Conservation (phyloP, 208 protist species). For the Angomonas desouzai region DNA sequence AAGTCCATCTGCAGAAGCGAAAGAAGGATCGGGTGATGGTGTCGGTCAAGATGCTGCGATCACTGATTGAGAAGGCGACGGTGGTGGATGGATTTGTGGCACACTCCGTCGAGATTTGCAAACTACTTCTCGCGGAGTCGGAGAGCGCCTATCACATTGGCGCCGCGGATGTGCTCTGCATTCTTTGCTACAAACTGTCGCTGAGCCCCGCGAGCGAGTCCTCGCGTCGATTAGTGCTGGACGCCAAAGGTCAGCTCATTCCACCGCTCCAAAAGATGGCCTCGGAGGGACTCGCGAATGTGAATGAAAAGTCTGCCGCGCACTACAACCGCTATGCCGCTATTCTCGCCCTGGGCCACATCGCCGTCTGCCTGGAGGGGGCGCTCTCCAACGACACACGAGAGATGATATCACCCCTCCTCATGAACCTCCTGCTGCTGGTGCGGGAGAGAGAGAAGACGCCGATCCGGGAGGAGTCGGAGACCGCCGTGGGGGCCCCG, state of each 20-base stretch:
- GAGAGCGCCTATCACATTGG: constrained; percentile 48
- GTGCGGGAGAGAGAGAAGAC: constrained; percentile 25
- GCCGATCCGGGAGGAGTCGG: constrained; percentile 20
- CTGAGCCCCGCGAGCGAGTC: constrained; percentile 40
- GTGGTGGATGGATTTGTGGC: constrained; percentile 70
- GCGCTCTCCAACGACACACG: constrained; percentile 32
- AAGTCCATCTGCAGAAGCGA: constrained; percentile 24
- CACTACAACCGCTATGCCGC: constrained; percentile 53
- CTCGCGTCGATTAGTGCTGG: constrained; percentile 50
- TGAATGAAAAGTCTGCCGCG: constrained; percentile 19
- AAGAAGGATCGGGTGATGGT: constrained; percentile 62
- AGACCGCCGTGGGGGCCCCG: constrained; percentile 16
- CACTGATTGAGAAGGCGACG: constrained; percentile 48
- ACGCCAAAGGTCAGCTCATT: constrained; percentile 55
- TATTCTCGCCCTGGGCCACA: constrained; percentile 47
- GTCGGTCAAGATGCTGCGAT: constrained; percentile 50
- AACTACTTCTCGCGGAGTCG: constrained; percentile 33
- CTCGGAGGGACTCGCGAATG: constrained; percentile 19
- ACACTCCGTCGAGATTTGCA: constrained; percentile 56
- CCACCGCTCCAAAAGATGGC: constrained; percentile 65
- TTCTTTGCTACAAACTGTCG: constrained; percentile 53
- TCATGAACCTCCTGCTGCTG: constrained; percentile 49
- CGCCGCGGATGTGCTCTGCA: constrained; percentile 56
- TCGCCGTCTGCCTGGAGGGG: constrained; percentile 45
- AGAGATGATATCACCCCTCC: constrained; percentile 38